Percentiles rank a stretch among this genome's conserved stretches.
Evolutionary conservation across 2,329 filamentous ascomycete species (phyloP).

Genomic region (Samsoniella hepiali): DNA sequence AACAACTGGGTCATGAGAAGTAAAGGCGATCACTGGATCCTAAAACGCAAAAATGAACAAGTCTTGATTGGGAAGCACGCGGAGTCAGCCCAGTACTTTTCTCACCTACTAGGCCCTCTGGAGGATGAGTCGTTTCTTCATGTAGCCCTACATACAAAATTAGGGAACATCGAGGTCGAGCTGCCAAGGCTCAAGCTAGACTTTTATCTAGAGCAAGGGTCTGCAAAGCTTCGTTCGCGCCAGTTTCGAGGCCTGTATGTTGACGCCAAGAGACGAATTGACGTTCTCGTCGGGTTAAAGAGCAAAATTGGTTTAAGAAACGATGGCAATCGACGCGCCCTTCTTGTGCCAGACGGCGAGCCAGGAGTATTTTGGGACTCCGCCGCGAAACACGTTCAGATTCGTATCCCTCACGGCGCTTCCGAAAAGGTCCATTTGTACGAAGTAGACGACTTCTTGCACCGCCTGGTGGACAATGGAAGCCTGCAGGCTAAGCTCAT

Average conservation of each 20-base stretch:
- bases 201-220: background rate
- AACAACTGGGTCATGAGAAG: background rate
- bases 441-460: background rate
- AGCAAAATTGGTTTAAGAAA: conserved; percentile 2
- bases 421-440: conserved; percentile 7
- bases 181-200: background rate
- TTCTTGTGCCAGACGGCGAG: conserved; percentile 9
- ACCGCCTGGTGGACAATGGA: conserved; percentile 44
- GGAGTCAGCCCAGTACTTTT: background rate
- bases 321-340: background rate
- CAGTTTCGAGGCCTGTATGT: conserved; percentile 16
- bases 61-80: background rate
- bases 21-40: background rate
- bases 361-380: background rate
- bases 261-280: background rate
- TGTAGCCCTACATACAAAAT: background rate
- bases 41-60: background rate
- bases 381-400: background rate
- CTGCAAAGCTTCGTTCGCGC: background rate
- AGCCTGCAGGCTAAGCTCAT: conserved; percentile 50
- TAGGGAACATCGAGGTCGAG: background rate
- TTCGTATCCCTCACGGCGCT: background rate
- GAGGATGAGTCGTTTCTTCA: background rate
- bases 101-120: background rate
- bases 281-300: background rate